These are phyloP conservation scores for Solanum piurae DNA, from an alignment of 257 asterid species.

Conservation along the genomic window DNA sequence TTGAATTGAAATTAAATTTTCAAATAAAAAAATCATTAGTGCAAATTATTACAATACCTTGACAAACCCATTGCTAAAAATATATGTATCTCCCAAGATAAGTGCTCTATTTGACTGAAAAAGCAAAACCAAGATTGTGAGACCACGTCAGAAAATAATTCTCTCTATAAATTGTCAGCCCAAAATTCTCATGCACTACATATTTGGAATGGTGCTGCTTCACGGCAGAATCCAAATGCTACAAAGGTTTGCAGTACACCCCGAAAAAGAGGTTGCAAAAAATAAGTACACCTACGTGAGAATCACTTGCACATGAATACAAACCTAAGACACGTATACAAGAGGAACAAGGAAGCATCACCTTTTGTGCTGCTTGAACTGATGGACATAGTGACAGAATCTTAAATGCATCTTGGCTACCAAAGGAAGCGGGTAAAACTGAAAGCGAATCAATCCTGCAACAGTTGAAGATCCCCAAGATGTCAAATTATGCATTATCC, in stretches of 20 bases:
- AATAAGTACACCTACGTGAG: background rate
- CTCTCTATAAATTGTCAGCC: background rate
- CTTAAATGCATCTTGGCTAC: conserved; percentile 74
- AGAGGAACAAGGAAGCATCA: conserved; percentile 6
- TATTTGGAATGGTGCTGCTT: background rate
- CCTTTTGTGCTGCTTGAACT: conserved; percentile 76
- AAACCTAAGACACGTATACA: background rate
- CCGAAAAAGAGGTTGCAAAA: background rate
- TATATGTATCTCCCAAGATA: conserved; percentile 76
- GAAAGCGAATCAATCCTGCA: conserved; percentile 89
- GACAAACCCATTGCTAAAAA: conserved; percentile 67
- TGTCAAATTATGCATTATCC: background rate
- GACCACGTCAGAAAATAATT: conserved; percentile 5
- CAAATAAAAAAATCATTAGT: background rate
- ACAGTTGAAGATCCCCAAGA: background rate
- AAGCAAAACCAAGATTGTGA: conserved; percentile 9
- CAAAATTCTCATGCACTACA: background rate
- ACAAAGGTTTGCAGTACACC: background rate
- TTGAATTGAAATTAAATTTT: background rate
- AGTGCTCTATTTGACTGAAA: conserved; percentile 69
- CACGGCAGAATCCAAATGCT: background rate
- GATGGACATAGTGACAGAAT: conserved; percentile 75
- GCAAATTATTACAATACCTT: conserved; percentile 38
- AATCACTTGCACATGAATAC: background rate
- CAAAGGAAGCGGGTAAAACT: conserved; percentile 74